These are phyloP conservation scores for Sugiyamaella novakii DNA, from an alignment of 1,139 yeast species.

Conservation along the genomic window DNA sequence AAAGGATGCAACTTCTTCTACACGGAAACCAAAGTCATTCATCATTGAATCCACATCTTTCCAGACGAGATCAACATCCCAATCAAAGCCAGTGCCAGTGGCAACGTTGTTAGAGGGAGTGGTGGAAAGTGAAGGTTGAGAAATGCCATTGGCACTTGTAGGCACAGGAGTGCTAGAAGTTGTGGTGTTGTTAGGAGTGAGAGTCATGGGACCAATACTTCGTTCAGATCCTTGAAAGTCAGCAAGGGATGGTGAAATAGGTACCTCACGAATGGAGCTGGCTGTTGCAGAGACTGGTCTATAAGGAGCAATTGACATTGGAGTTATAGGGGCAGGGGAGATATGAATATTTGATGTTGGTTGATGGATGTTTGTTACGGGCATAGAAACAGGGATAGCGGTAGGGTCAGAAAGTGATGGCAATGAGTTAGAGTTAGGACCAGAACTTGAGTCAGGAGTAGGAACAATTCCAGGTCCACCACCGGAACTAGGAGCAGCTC, in stretches of 20 bases:
- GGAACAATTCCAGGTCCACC: too few relatives aligned
- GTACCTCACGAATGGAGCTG: conserved; percentile 11
- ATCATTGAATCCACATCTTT: conserved; percentile 88
- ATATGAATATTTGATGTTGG: conserved; percentile 1
- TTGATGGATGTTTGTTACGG: background rate
- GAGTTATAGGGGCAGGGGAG: background rate
- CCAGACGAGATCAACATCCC: conserved; percentile 78
- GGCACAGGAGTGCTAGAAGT: background rate
- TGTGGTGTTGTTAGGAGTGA: conserved; percentile 1
- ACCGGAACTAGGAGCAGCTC: too few relatives aligned
- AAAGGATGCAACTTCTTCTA: conserved; percentile 42
- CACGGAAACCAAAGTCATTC: conserved; percentile 92
- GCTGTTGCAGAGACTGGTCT: conserved; percentile 16
- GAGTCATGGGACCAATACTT: conserved; percentile 10
- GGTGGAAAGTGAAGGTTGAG: conserved; percentile 2
- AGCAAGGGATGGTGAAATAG: conserved; percentile 5
- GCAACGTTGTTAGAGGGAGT: background rate
- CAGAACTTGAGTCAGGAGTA: too few relatives aligned
- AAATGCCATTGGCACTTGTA: background rate
- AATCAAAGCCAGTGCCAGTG: conserved; percentile 32
- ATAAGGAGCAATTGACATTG: conserved; percentile 12
- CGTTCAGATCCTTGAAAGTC: background rate
- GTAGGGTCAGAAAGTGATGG: background rate
- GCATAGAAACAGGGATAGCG: background rate
- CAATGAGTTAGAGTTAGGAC: background rate